Evolutionary conservation across 1,139 yeast genomes (phyloP).

Genomic region (Magnusiomyces paraingens): DNA sequence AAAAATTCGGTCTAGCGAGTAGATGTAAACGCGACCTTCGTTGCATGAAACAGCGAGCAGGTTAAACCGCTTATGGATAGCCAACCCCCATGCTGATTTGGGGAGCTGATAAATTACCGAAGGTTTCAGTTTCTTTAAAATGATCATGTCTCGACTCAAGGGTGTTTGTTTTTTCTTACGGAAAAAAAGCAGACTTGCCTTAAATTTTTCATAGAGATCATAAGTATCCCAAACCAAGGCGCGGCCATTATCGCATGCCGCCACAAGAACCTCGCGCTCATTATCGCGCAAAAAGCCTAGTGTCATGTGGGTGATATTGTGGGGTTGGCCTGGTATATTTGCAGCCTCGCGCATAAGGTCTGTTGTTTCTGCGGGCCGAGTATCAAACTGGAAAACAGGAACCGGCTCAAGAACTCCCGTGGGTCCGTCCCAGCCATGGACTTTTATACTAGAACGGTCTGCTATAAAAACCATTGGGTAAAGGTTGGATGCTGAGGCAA

Average conservation of each 20-base stretch:
- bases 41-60: conserved; percentile 54
- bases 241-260: conserved; percentile 54
- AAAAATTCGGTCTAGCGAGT: conserved; percentile 28
- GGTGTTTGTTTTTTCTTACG: conserved; percentile 1
- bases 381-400: conserved; percentile 17
- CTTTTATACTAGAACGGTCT: conserved; percentile 17
- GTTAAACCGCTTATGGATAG: conserved; percentile 35
- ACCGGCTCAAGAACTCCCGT: conserved; percentile 17
- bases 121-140: background rate
- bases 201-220: conserved; percentile 12
- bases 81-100: conserved; percentile 64
- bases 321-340: conserved; percentile 39
- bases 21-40: conserved; percentile 42
- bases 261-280: conserved; percentile 39
- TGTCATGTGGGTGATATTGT: conserved; percentile 46
- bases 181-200: background rate
- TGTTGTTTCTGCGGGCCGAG: conserved; percentile 21
- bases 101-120: conserved; percentile 7
- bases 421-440: conserved; percentile 21
- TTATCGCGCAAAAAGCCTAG: conserved; percentile 21
- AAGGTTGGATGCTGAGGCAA: conserved; percentile 19
- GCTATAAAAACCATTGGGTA: conserved; percentile 22
- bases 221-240: conserved; percentile 42
- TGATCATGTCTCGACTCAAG: background rate
- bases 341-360: conserved; percentile 22